A percentile compares a stretch with the other conserved stretches of the same genome.
These are phyloP conservation scores for Malassezia sp. DNA, from an alignment of 1,284 basidiomycete genomes.

Conservation along the genomic window DNA sequence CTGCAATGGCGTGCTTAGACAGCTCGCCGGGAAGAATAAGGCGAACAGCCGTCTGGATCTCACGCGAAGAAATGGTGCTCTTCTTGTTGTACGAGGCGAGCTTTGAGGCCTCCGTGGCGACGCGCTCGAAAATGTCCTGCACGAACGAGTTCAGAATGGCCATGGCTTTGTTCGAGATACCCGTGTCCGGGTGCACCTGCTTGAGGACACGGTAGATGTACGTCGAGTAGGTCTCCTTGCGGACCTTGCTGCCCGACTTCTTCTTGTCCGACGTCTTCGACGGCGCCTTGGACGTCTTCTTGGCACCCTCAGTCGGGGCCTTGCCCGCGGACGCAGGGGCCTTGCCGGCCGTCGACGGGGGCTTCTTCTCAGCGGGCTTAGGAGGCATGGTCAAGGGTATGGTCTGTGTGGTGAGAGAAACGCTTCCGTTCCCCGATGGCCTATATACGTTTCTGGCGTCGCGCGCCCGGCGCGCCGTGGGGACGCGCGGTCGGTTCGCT, in stretches of 20 bases:
- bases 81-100: slow-evolving; percentile 48
- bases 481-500: no score
- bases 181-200: slow-evolving; percentile 51
- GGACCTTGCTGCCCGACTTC: slow-evolving; percentile 56
- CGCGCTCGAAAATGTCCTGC: slow-evolving; percentile 50
- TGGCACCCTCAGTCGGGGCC: slow-evolving; percentile 55
- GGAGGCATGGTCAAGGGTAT: slow-evolving; percentile 31
- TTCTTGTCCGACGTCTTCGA: slow-evolving; percentile 53
- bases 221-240: slow-evolving; percentile 53
- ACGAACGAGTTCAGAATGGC: slow-evolving; percentile 48
- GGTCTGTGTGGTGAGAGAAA: not conserved
- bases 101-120: slow-evolving; percentile 47
- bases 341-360: slow-evolving; percentile 54
- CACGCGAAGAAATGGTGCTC: slow-evolving; percentile 47
- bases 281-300: slow-evolving; percentile 50
- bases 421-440: slow-evolving; percentile 3
- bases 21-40: slow-evolving; percentile 54
- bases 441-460: slow-evolving; percentile 17
- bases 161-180: slow-evolving; percentile 51
- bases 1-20: slow-evolving; percentile 71
- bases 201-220: slow-evolving; percentile 54
- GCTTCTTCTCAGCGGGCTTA: slow-evolving; percentile 49
- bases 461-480: no score
- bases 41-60: slow-evolving; percentile 47
- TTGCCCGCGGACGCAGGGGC: slow-evolving; percentile 51